Evolutionary conservation across 192 early-diverging fungal species (phyloP), one percentile per base, ranked within the genome.

Genomic region (Backusella luteola): DNA sequence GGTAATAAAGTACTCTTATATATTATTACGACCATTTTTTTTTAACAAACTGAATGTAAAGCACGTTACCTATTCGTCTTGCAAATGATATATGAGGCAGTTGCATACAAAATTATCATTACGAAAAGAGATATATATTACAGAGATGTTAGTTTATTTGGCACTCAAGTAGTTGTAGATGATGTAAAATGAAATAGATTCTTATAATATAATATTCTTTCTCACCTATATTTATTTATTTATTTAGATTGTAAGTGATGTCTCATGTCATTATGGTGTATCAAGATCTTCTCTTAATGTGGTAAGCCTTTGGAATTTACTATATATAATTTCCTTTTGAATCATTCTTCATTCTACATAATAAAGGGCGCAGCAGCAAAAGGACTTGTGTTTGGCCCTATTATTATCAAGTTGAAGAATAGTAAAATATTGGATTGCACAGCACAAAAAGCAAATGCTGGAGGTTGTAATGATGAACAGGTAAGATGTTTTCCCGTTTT

Each of bases 91-190:
- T 81, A 81, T 44, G 76, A 74, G 32, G 76, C 80, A 5, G 39
- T 81, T 29, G 72, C 68, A 14, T 53, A 56, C 42, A 70, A 78
- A 66, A 66, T 74, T 9, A 46, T 81, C 0, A 36, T 81, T n/a
- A 81, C 80, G 7, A 81, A 81, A 66, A 69, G 80, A 12, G 67
- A 71, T 11, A 81, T 81, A n/a, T 81, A 67, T 67, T 81, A 81
- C 35, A 73, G 76, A 36, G 80, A 81, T 68, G 76, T 78, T 9
- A 19, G 44, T 34, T 69, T 81, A 15, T 81, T 81, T 42, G 42
- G 73, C 0, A 67, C 68, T 1, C 80, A 81, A 21, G 26, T 8
- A 6, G 42, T 42, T 15, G 76, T 81, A 1, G 73, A 81, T 39
- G 36, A 38, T 26, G 80, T 81, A 67, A 67, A 23, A 41, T 52